Percentiles rank a stretch among this genome's conserved stretches.
These are phyloP conservation scores for Uncinocarpus reesii DNA, from an alignment of 2,329 filamentous ascomycete genomes.

Conservation along the genomic window DNA sequence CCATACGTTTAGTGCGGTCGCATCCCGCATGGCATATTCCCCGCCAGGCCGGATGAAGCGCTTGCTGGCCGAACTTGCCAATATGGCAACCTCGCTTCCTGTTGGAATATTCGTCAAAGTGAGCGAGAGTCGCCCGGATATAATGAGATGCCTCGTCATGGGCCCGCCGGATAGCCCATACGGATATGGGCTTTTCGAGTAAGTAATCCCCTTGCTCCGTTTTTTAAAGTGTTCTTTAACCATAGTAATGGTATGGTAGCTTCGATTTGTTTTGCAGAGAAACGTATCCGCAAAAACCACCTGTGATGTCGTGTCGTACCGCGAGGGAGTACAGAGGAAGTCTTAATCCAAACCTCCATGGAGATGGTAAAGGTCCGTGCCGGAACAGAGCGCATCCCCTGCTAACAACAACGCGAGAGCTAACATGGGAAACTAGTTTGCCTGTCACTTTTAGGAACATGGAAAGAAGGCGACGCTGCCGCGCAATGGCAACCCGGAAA, in stretches of 20 bases:
- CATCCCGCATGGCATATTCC: slow-evolving; percentile 12
- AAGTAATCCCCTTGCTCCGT: slow-evolving; percentile 3
- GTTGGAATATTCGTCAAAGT: slow-evolving; percentile 44
- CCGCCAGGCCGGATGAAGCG: slow-evolving; percentile 39
- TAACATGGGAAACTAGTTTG: slow-evolving; percentile 32
- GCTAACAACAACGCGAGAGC: slow-evolving; percentile 4
- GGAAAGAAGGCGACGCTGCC: slow-evolving; percentile 33
- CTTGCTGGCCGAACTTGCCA: slow-evolving; percentile 39
- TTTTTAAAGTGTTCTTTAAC: not conserved
- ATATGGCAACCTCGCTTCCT: slow-evolving; percentile 39
- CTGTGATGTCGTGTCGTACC: slow-evolving; percentile 37
- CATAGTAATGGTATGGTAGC: slow-evolving; percentile 7
- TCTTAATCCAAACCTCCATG: slow-evolving; percentile 47
- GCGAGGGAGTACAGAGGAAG: slow-evolving; percentile 30
- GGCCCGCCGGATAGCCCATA: slow-evolving; percentile 45
- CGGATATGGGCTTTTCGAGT: slow-evolving; percentile 45
- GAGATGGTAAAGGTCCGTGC: slow-evolving; percentile 38
- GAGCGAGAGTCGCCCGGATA: slow-evolving; percentile 37
- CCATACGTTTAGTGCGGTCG: slow-evolving; percentile 16
- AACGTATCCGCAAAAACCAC: slow-evolving; percentile 38
- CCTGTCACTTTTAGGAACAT: slow-evolving; percentile 43
- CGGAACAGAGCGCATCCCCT: not conserved
- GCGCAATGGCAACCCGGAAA: slow-evolving; percentile 37
- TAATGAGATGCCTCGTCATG: slow-evolving; percentile 44
- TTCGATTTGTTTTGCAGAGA: slow-evolving; percentile 42